Conservation (phyloP, 2,329 filamentous ascomycete species). For the Colletotrichum sansevieriae region DNA sequence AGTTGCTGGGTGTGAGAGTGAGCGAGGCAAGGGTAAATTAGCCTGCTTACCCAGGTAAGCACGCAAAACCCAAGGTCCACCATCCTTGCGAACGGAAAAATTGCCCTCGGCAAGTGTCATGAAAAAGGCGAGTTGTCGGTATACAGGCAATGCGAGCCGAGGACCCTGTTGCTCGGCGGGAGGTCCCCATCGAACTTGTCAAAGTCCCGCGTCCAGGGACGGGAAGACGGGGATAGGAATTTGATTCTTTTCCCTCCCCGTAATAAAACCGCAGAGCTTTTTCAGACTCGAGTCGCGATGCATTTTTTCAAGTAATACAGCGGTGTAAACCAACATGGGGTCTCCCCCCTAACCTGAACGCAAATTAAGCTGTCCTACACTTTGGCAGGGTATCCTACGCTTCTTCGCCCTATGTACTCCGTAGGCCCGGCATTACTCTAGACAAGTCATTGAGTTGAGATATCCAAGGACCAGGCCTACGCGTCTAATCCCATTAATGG, state of each 20-base stretch:
- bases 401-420: neutral
- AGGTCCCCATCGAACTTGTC: neutral
- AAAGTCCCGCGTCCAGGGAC: neutral
- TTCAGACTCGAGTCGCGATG: neutral
- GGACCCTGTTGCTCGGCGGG: slow-evolving; percentile 17
- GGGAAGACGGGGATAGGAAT: slow-evolving; percentile 1
- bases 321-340: slow-evolving; percentile 10
- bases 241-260: neutral
- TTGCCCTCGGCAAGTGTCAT: neutral
- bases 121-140: slow-evolving; percentile 2
- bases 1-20: too few relatives aligned
- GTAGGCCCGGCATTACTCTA: neutral
- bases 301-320: neutral
- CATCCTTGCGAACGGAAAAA: slow-evolving; percentile 11
- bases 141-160: slow-evolving; percentile 31
- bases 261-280: neutral
- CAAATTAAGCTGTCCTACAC: slow-evolving; percentile 14
- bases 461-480: slow-evolving; percentile 13
- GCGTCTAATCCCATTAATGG: neutral
- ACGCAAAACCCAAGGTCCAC: slow-evolving; percentile 10
- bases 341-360: slow-evolving; percentile 1
- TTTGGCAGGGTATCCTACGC: slow-evolving; percentile 21
- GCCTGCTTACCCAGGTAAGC: slow-evolving; percentile 7
- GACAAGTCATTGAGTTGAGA: neutral
- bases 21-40: too few relatives aligned